Base-by-base conservation (phyloP, 495 filamentous ascomycete genomes). In the Thermothielavioides terrestris region DNA sequence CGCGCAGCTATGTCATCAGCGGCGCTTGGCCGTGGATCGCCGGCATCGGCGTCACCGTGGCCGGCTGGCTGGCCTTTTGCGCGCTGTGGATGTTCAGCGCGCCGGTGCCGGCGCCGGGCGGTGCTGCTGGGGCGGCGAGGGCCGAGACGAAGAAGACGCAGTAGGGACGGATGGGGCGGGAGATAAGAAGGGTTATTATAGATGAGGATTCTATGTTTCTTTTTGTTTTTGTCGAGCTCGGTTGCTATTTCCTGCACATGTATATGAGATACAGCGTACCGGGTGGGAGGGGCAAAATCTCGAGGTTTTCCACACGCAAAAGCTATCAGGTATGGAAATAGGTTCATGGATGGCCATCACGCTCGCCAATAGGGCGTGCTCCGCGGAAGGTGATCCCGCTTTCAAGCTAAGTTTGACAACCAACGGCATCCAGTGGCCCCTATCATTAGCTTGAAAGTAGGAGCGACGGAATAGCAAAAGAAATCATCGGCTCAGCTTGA, bases 21-120 rank as follows among this genome's bases (percentile, higher is more conserved):
- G 91, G 80, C 9, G 92, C 88, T 9, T 98, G 88, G 87, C 88
- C 90, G 6, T 98, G 92, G 92, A 92, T 98, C 58, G 78, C 82
- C 2, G 92, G 92, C 41, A 82, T 97, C 39, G 86, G 76, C 60
- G 81, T 80, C 25, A 95, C 92, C 1, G 80, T 96, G 36, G 73
- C 68, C 9, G 92, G 88, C 11, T 98, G 89, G 79, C 43, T 95
- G 38, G 82, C 67, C 2, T 97, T 98, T 72, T 85, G 89, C 50
- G 78, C 79, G 27, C 50, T 95, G 42, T 98, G 92, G 92, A 73
- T 98, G 57, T 98, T 86, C 70, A 86, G 84, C 57, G 86, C 77
- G 47, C 88, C 90, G 7, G 52, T 67, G 9, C n/a, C n/a, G n/a
- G n/a, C n/a, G n/a, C n/a, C n/a, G n/a, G n/a, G n/a, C n/a, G n/a